Base-by-base conservation (phyloP, 2,329 filamentous ascomycete species). In the Ilyonectria destructans region DNA sequence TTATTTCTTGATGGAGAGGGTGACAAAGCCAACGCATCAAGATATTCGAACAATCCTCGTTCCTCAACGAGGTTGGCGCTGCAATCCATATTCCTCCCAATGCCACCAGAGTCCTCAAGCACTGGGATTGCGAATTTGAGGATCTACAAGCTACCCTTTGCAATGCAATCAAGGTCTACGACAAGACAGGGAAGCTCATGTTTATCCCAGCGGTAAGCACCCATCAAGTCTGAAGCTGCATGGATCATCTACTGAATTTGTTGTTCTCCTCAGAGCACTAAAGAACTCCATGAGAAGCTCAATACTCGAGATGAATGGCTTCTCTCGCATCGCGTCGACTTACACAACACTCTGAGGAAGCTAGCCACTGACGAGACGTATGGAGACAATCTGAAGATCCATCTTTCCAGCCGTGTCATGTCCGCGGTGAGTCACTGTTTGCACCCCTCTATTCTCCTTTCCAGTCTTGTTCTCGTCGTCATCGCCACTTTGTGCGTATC, bases 41-140 rank as follows among this genome's bases (percentile, higher is more conserved):
- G 57, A n/a, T 59, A 2, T 59, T 37, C n/a, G 57, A 59, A 37
- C 57, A 59, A 40, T 59, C 57, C 17, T 48, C 57, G 8, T 59
- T 59, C 3, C 43, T 59, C 5, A 59, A 59, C 17, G 57, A 59
- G 31, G 57, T 59, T 1, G 57, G 57, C 5, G 57, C 57, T 26
- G 57, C 57, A 1, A 59, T 59, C 15, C 57, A 59, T 10, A 59
- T 59, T 8, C 57, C 57, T 6, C 57, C 57, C 23, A 59, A 59
- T n/a, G 57, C 57, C 10, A 59, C 29, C 12, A 43, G 57, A 26
- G 57, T 59, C 3, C 45, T 59, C n/a, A 59, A 29, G 17, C 15
- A 8, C 6, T 59, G 57, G 57, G 57, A 19, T 15, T 37, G 29
- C 12, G n/a, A 59, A 7, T 49, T 59, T 17, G 26, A 59, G 3